Conservation (phyloP, 2,329 filamentous ascomycete species). For the Thielaviopsis ethacetica region DNA sequence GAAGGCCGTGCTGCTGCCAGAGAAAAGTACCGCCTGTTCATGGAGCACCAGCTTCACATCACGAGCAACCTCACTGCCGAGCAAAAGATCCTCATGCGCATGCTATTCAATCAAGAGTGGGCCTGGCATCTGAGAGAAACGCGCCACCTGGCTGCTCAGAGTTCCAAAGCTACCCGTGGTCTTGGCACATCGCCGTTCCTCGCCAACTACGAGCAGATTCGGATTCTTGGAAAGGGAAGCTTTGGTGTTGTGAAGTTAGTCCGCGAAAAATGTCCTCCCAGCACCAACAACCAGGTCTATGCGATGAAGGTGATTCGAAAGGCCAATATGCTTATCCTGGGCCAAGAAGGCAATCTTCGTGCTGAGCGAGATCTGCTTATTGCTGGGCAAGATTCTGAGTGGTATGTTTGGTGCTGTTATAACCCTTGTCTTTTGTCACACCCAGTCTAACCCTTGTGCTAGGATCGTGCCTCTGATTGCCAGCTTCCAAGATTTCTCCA, state of each 20-base stretch:
- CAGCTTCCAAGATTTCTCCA: slow-evolving; percentile 73
- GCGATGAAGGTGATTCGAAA: slow-evolving; percentile 98
- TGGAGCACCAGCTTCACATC: slow-evolving; percentile 37
- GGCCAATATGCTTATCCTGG: slow-evolving; percentile 76
- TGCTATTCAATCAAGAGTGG: slow-evolving; percentile 50
- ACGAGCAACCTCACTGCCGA: slow-evolving; percentile 33
- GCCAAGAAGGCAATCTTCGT: slow-evolving; percentile 81
- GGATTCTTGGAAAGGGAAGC: slow-evolving; percentile 78
- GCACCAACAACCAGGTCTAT: slow-evolving; percentile 42
- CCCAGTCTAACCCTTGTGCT: not conserved
- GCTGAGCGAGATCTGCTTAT: slow-evolving; percentile 89
- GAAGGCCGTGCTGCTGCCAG: slow-evolving; percentile 29
- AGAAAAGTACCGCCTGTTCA: slow-evolving; percentile 18
- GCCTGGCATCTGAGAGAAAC: slow-evolving; percentile 58
- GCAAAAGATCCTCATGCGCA: slow-evolving; percentile 37
- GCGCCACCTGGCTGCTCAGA: slow-evolving; percentile 51
- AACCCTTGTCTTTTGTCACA: not conserved
- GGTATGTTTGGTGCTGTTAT: slow-evolving; percentile 29
- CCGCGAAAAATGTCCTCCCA: slow-evolving; percentile 33
- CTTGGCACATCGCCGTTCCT: not conserved
- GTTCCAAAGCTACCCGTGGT: slow-evolving; percentile 21
- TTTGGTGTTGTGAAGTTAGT: slow-evolving; percentile 87
- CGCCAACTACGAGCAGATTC: slow-evolving; percentile 59
- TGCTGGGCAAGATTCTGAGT: slow-evolving; percentile 69
- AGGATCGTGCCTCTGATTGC: slow-evolving; percentile 76